Evolutionary conservation across 768 basidiomycete genomes (phyloP).

Genomic region (Rhodotorula graminis): DNA sequence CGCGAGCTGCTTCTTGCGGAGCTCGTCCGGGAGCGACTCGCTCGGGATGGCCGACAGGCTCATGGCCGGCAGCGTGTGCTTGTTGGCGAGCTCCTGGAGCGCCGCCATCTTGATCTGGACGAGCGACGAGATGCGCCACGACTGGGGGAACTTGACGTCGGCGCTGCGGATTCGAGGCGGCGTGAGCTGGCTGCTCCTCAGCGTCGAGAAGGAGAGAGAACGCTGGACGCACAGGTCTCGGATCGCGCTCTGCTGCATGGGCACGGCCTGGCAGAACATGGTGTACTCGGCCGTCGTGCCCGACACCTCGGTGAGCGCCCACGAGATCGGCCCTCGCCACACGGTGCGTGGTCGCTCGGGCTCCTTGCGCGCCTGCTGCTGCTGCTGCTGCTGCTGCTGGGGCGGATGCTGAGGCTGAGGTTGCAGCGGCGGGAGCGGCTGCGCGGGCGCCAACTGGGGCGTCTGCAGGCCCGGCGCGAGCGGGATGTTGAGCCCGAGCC

Average conservation of each 20-base stretch:
- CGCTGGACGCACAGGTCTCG: slow-evolving; percentile 20
- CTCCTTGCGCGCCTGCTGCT: neutral
- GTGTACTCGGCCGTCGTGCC: slow-evolving; percentile 17
- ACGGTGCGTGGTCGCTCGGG: neutral
- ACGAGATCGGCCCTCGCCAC: slow-evolving; percentile 34
- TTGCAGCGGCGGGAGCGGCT: neutral
- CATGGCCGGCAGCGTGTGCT: slow-evolving; percentile 35
- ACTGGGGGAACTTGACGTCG: slow-evolving; percentile 18
- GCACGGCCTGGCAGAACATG: slow-evolving; percentile 27
- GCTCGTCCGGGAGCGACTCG: slow-evolving; percentile 16
- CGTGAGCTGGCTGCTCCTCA: neutral
- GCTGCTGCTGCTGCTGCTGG: neutral
- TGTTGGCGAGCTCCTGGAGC: slow-evolving; percentile 29
- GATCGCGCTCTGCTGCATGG: slow-evolving; percentile 26
- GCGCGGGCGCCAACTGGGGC: neutral
- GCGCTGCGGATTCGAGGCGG: neutral
- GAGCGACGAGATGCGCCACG: slow-evolving; percentile 21
- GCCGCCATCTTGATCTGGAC: slow-evolving; percentile 21
- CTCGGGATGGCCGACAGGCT: slow-evolving; percentile 20
- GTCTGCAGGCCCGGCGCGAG: slow-evolving; percentile 8
- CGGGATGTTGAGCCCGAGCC: slow-evolving; percentile 26
- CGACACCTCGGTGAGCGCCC: slow-evolving; percentile 5
- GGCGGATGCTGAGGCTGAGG: neutral
- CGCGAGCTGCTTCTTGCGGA: slow-evolving; percentile 16
- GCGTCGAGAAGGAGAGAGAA: neutral